Base-by-base conservation (phyloP, 306 rosid species). In the Ceratonia siliqua region DNA sequence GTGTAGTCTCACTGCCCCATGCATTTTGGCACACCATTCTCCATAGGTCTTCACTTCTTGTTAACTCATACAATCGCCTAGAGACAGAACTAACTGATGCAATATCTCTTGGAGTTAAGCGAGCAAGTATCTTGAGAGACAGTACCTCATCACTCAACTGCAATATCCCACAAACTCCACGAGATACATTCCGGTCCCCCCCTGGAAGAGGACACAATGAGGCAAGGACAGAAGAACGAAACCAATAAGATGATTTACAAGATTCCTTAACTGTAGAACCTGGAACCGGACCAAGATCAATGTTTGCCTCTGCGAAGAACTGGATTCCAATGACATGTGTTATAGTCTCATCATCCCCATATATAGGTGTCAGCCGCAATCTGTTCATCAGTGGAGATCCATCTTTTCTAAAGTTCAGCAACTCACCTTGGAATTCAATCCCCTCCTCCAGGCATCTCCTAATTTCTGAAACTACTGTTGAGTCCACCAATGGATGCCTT, bases 1-100 rank as follows among this genome's bases (percentile, higher is more conserved):
- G 81, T 50, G 97, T 89, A 28, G 97, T 89, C 79, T 92, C 97
- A 64, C 89, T 83, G 43, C 97, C 97, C 97, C 97, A 92, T n/a
- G 96, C 96, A 82, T 92, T 92, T 77, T 88, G 96, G 83, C 97
- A 92, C 30, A 92, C 97, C 90, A 83, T 85, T 72, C 93, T 86
- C 97, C 97, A 92, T 18, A 92, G 90, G 62, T 88, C 93, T 81
- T 92, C 97, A 68, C 85, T 89, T 77, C 81, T 85, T 33, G 95
- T 84, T 73, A 87, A 77, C 76, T 86, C 97, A 70, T 87, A 92
- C 32, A 87, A 73, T 66, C 67, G 78, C 70, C 85, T 81, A 76
- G 85, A 81, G 33, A 92, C 97, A 36, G 97, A 92, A 14, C 97
- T 87, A 53, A 92, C 86, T 5, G 96, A 92, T 22, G 93, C 97